Evolutionary conservation across 371 early-diverging fungal species (phyloP).

Genomic region (Saksenaea oblongispora): DNA sequence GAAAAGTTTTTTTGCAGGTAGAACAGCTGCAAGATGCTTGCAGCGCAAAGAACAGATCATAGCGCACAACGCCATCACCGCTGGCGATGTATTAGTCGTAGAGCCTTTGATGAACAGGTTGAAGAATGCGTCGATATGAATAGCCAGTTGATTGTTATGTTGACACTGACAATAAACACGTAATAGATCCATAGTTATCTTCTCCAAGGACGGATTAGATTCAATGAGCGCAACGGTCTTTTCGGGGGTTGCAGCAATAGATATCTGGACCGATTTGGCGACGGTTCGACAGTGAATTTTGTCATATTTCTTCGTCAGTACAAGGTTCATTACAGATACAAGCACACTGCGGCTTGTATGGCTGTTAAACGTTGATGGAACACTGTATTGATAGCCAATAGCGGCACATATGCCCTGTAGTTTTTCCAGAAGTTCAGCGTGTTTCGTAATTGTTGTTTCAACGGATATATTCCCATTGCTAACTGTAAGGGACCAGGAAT

Average conservation of each 20-base stretch:
- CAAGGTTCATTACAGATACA: slow-evolving; percentile 7
- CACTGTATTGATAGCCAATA: neutral
- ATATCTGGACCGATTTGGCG: slow-evolving; percentile 7
- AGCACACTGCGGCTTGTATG: slow-evolving; percentile 2
- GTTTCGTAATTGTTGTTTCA: slow-evolving; percentile 12
- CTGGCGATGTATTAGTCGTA: slow-evolving; percentile 19
- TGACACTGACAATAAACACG: slow-evolving; percentile 26
- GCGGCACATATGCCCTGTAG: slow-evolving; percentile 6
- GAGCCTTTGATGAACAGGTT: slow-evolving; percentile 13
- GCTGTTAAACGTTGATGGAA: slow-evolving; percentile 8
- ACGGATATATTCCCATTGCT: slow-evolving; percentile 4
- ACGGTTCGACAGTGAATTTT: slow-evolving; percentile 11
- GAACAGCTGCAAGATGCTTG: slow-evolving; percentile 15
- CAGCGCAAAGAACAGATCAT: slow-evolving; percentile 24
- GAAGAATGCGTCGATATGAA: slow-evolving; percentile 29
- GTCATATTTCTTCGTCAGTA: slow-evolving; percentile 12
- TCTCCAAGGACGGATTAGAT: neutral
- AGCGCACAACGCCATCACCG: slow-evolving; percentile 34
- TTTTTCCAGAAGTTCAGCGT: slow-evolving; percentile 6
- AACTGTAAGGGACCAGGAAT: slow-evolving; percentile 8
- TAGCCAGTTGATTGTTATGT: slow-evolving; percentile 21
- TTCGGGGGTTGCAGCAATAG: neutral
- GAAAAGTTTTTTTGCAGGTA: slow-evolving; percentile 15
- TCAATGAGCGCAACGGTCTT: neutral
- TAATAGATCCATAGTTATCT: slow-evolving; percentile 21